phyloP scores from a whole-genome alignment of 345 rosid species.

The Hibiscus mutabilis region DNA sequence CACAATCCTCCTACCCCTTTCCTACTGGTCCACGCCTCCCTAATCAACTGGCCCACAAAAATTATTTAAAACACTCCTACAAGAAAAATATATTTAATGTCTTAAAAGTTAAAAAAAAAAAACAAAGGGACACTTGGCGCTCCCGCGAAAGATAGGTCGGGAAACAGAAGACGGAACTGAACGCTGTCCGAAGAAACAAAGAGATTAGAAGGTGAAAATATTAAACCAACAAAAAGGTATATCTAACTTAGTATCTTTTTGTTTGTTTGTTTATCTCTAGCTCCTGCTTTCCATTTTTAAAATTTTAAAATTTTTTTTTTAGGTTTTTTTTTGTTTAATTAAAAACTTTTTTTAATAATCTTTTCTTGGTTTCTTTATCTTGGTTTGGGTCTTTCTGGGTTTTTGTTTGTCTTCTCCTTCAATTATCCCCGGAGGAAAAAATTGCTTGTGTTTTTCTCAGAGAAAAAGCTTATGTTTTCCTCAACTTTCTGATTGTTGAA shows the following conservation, averaged over 20 bases:
- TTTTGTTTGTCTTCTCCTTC: background rate
- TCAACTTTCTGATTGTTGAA: background rate
- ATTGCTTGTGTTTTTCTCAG: background rate
- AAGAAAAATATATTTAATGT: background rate
- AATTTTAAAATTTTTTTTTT: background rate
- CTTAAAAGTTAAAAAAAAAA: constrained; percentile 15
- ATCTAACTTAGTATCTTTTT: too few relatives aligned
- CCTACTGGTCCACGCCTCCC: constrained; percentile 36
- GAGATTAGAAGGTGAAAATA: background rate
- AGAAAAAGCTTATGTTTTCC: background rate
- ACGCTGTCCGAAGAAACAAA: constrained; percentile 12
- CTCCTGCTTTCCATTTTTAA: background rate
- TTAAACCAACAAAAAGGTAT: background rate
- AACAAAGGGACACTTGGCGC: constrained; percentile 41
- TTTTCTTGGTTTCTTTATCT: too few relatives aligned
- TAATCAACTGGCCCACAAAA: constrained; percentile 25
- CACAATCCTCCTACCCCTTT: background rate
- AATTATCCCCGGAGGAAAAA: background rate
- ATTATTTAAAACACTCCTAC: background rate
- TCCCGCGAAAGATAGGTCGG: constrained; percentile 11
- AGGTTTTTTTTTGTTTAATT: background rate
- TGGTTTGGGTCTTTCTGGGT: too few relatives aligned
- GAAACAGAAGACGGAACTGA: constrained; percentile 14
- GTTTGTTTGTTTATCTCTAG: too few relatives aligned
- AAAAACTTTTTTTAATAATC: too few relatives aligned